Evolutionary conservation across 1,139 yeast genomes (phyloP).

Genomic region (Protomyces inouyei): DNA sequence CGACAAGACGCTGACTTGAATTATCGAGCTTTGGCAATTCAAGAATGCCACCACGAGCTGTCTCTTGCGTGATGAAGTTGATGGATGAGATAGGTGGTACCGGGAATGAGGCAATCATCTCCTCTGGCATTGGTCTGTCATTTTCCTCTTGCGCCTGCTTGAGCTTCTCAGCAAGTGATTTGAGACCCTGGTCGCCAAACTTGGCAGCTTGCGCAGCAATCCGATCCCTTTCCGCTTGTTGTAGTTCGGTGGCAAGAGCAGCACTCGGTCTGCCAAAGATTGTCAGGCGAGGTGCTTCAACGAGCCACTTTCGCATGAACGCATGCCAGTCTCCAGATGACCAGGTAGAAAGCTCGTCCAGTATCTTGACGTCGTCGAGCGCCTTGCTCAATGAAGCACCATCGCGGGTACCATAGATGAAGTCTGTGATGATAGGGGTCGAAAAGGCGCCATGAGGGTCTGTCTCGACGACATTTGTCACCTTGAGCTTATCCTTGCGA

Average conservation of each 20-base stretch:
- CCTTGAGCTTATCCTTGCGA: constrained; percentile 59
- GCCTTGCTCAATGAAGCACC: constrained; percentile 56
- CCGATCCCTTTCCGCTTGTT: constrained; percentile 50
- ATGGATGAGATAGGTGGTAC: constrained; percentile 74
- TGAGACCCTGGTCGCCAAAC: constrained; percentile 61
- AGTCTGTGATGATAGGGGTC: constrained; percentile 67
- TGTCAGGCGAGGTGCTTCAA: constrained; percentile 66
- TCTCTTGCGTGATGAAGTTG: constrained; percentile 62
- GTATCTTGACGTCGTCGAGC: constrained; percentile 56
- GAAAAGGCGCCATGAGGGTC: constrained; percentile 43
- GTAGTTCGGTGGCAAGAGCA: constrained; percentile 51
- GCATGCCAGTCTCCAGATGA: constrained; percentile 60
- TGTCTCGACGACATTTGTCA: constrained; percentile 48
- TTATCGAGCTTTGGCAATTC: constrained; percentile 39
- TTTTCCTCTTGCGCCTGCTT: constrained; percentile 62
- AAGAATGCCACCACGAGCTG: constrained; percentile 48
- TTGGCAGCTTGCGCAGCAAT: constrained; percentile 48
- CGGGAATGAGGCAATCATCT: constrained; percentile 54
- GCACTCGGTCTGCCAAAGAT: constrained; percentile 73
- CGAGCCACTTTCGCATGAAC: constrained; percentile 51
- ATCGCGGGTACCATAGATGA: constrained; percentile 65
- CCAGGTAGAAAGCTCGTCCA: constrained; percentile 60
- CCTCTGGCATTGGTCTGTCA: constrained; percentile 69
- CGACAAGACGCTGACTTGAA: constrained; percentile 37
- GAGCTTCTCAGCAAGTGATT: constrained; percentile 48